These are phyloP conservation scores for Endocladia muricata DNA, from an alignment of 31 red algal genomes.

Conservation along the genomic window DNA sequence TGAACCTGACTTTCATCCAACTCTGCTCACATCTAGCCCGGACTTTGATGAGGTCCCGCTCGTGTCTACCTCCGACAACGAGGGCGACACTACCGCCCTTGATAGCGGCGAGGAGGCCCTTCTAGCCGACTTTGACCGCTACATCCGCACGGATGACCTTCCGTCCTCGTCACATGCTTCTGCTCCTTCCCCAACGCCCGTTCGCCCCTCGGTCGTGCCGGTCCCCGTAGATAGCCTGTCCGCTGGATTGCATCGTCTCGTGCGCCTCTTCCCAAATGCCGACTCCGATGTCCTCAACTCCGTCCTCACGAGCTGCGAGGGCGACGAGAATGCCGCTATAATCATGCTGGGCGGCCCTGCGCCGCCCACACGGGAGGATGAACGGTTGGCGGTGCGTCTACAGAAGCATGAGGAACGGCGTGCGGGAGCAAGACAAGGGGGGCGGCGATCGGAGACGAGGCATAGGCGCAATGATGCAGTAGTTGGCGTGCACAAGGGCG, in stretches of 20 bases:
- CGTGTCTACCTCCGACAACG: too few relatives aligned
- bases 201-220: background rate
- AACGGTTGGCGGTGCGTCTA: slow-evolving; percentile 23
- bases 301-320: background rate
- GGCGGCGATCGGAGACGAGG: background rate
- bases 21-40: too few relatives aligned
- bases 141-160: background rate
- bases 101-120: slow-evolving; percentile 1
- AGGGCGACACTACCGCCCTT: too few relatives aligned
- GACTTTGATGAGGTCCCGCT: too few relatives aligned
- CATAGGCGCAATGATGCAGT: slow-evolving; percentile 21
- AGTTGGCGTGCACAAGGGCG: slow-evolving; percentile 3
- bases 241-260: background rate
- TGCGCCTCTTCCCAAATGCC: background rate
- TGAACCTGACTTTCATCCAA: too few relatives aligned
- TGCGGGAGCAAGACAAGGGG: background rate
- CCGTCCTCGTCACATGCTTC: background rate
- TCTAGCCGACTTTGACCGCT: slow-evolving; percentile 2
- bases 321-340: background rate
- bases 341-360: background rate
- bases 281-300: slow-evolving; percentile 2
- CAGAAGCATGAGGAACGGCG: slow-evolving; percentile 33
- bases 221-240: background rate
- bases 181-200: background rate
- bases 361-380: too few relatives aligned